Evolutionary conservation across 495 filamentous ascomycete species (phyloP).

Genomic region (Penicillium taxi): DNA sequence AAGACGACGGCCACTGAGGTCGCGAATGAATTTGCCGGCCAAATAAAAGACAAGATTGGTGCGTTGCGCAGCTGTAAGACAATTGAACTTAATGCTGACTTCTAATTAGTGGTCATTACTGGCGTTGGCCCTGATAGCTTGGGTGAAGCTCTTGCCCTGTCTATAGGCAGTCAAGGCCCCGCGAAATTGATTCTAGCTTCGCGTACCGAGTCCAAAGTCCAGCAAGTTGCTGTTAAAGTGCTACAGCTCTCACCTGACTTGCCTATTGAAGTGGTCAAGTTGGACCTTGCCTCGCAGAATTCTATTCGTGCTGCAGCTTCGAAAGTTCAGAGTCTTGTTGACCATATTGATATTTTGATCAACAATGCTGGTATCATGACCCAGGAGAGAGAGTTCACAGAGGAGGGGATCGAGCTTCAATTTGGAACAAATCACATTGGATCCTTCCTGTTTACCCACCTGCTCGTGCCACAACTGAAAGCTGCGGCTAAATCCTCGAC

Average conservation of each 20-base stretch:
- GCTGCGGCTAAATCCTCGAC: constrained; percentile 30
- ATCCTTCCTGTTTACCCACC: constrained; percentile 56
- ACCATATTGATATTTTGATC: constrained; percentile 25
- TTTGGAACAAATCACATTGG: constrained; percentile 68
- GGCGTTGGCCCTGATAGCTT: constrained; percentile 47
- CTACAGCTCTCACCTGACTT: constrained; percentile 1
- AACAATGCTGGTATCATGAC: constrained; percentile 67
- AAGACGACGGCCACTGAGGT: constrained; percentile 37
- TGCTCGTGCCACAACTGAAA: constrained; percentile 53
- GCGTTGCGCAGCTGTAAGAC: constrained; percentile 2
- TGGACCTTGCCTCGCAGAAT: constrained; percentile 15
- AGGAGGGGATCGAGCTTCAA: constrained; percentile 62
- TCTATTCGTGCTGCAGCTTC: constrained; percentile 10
- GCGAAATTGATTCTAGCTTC: constrained; percentile 47
- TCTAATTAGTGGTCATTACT: constrained; percentile 34
- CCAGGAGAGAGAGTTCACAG: constrained; percentile 35
- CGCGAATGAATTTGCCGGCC: constrained; percentile 29
- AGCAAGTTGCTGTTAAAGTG: constrained; percentile 38
- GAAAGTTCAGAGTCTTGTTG: constrained; percentile 7
- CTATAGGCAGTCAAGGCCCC: constrained; percentile 47
- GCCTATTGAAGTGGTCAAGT: neutral
- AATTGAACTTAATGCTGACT: neutral
- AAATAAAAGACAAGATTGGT: constrained; percentile 32
- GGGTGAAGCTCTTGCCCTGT: constrained; percentile 43
- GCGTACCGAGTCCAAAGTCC: constrained; percentile 42